phyloP scores from a whole-genome alignment of 2,329 filamentous ascomycete species.

The Coniella vitis region DNA sequence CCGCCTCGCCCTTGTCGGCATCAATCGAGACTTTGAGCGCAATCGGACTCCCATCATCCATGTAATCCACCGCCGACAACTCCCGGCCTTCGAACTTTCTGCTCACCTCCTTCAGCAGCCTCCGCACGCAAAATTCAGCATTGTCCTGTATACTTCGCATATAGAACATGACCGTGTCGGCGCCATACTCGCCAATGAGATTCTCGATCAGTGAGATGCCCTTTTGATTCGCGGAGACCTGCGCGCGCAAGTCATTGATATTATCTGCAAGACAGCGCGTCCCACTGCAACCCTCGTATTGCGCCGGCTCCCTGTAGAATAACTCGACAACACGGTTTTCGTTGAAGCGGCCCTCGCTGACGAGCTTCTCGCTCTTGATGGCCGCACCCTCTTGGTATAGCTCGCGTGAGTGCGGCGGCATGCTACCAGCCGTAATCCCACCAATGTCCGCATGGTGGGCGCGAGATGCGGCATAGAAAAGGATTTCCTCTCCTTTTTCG shows the following conservation, averaged over 20 bases:
- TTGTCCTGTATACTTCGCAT: conserved; percentile 80
- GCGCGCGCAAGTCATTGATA: conserved; percentile 78
- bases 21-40: conserved; percentile 69
- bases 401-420: conserved; percentile 68
- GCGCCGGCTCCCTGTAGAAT: conserved; percentile 65
- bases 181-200: conserved; percentile 71
- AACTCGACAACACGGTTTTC: conserved; percentile 68
- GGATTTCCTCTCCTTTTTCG: conserved; percentile 56
- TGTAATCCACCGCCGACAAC: conserved; percentile 71
- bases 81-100: conserved; percentile 61
- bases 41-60: conserved; percentile 82
- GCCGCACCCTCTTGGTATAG: conserved; percentile 59
- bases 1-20: conserved; percentile 63
- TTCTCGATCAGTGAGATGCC: conserved; percentile 71
- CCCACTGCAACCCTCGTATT: conserved; percentile 69
- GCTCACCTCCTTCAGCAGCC: conserved; percentile 65
- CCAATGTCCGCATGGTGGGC: conserved; percentile 83
- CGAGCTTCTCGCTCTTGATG: conserved; percentile 62
- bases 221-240: conserved; percentile 81
- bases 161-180: conserved; percentile 72
- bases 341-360: conserved; percentile 68
- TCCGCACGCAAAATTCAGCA: conserved; percentile 68
- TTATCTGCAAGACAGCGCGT: conserved; percentile 77
- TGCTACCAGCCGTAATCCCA: conserved; percentile 73
- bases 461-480: conserved; percentile 75